Base-by-base conservation (phyloP, 2,329 filamentous ascomycete species). In the Ceratocystis albifundus region DNA sequence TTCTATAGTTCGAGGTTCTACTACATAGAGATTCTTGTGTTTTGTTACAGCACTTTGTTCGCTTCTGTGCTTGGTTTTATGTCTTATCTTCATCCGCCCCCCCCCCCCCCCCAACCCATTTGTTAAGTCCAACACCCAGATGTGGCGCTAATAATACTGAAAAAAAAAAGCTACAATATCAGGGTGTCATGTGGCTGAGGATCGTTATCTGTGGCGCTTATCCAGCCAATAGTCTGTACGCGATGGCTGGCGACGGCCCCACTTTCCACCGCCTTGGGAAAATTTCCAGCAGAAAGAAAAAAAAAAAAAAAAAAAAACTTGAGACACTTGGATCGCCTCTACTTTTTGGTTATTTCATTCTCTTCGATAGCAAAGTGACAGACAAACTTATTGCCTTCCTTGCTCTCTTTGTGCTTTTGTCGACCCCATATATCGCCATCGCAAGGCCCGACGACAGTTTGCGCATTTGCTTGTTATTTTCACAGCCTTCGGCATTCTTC, bases 261-360 rank as follows among this genome's bases (percentile, higher is more conserved):
- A 68, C 66, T 68, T 50, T 68, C 66, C 63, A 68, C 64, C 59
- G 66, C 63, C 63, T 65, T 61, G 22, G 59, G 66, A 64, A 67
- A 67, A 57, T 62, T 67, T 67, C 59, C 66, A 57, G 45, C 20
- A 41, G 41, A 66, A 22, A 10, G 20, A 55, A 62, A 64, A 63
- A 67, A 67, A 67, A 66, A 22, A 10, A 15, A 55, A 62, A 64
- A 63, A 67, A 67, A 67, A 67, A 67, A 65, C 66, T 67, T 66
- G 66, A 64, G 66, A 68, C 66, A 28, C 48, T 66, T 50, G 61
- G 32, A 55, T n/a, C 36, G 59, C 63, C 48, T 61, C 55, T 45
- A 53, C 55, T 59, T 66, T 61, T 66, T 44, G 36, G 36, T n/a
- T 62, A 12, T 44, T 41, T 66, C 32, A 17, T 28, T 59, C 36